Conservation (phyloP, 192 early-diverging fungal species). For the Phlyctochytrium arcticum region DNA sequence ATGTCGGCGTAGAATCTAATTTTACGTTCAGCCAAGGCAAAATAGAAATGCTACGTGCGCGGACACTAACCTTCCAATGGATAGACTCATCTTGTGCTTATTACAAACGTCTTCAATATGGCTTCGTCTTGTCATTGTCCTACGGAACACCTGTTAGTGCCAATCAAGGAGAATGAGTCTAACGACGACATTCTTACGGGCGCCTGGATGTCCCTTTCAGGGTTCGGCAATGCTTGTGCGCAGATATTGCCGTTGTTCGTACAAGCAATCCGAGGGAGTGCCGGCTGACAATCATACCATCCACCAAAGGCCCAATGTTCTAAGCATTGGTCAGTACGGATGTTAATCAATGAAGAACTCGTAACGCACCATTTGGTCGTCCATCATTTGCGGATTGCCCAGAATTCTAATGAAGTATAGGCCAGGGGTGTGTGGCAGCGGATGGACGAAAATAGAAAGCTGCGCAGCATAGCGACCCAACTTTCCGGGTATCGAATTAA, state of each 20-base stretch:
- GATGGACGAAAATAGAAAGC: slow-evolving; percentile 64
- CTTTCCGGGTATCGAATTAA: neutral
- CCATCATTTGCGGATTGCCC: slow-evolving; percentile 7
- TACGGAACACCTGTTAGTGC: neutral
- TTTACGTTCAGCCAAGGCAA: neutral
- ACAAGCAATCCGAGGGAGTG: slow-evolving; percentile 65
- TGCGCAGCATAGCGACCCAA: slow-evolving; percentile 12
- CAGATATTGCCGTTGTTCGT: slow-evolving; percentile 67
- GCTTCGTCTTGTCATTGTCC: slow-evolving; percentile 27
- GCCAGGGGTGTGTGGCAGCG: slow-evolving; percentile 52
- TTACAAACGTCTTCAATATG: slow-evolving; percentile 44
- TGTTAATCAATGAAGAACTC: neutral
- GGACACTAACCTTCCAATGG: slow-evolving; percentile 17
- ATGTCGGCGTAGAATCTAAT: slow-evolving; percentile 36
- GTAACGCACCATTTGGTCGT: neutral
- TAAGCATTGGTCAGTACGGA: neutral
- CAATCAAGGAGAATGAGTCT: neutral
- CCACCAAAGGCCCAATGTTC: slow-evolving; percentile 62
- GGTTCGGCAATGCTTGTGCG: slow-evolving; percentile 50
- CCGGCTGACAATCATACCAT: slow-evolving; percentile 68
- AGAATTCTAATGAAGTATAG: slow-evolving; percentile 68
- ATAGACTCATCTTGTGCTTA: slow-evolving; percentile 26
- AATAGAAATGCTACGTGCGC: neutral
- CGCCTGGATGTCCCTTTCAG: slow-evolving; percentile 49
- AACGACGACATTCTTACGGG: slow-evolving; percentile 45